These are phyloP conservation scores for Trifolium fragiferum DNA, from an alignment of 306 rosid species.

Conservation along the genomic window DNA sequence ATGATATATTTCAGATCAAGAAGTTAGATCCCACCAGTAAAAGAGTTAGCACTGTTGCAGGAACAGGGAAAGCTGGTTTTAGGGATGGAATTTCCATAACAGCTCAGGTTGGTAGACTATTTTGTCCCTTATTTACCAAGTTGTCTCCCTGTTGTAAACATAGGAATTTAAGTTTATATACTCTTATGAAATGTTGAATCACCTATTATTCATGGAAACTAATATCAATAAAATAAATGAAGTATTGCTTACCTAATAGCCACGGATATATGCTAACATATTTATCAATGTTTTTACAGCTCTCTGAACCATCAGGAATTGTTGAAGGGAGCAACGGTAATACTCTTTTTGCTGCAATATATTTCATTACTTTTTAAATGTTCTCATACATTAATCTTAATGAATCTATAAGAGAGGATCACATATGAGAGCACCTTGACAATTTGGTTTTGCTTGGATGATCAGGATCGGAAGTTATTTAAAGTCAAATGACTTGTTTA, in stretches of 20 bases:
- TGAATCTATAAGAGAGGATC: constrained; percentile 9
- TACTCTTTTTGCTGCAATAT: constrained; percentile 30
- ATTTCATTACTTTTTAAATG: background rate
- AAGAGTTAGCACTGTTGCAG: constrained; percentile 82
- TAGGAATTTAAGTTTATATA: constrained; percentile 22
- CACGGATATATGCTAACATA: constrained; percentile 17
- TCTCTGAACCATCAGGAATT: constrained; percentile 93
- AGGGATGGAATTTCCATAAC: constrained; percentile 70
- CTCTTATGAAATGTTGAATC: constrained; percentile 24
- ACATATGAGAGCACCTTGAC: background rate
- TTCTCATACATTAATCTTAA: constrained; percentile 9
- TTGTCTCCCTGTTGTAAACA: constrained; percentile 4
- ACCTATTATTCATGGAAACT: constrained; percentile 6
- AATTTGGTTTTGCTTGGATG: too few species aligned
- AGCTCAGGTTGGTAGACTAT: constrained; percentile 71
- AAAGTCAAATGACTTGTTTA: too few species aligned
- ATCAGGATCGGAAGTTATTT: too few species aligned
- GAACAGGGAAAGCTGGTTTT: constrained; percentile 91
- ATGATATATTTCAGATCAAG: constrained; percentile 70
- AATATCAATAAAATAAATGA: constrained; percentile 19
- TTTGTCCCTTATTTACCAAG: constrained; percentile 30
- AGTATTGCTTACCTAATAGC: constrained; percentile 26
- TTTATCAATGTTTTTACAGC: constrained; percentile 66
- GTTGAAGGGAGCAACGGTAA: constrained; percentile 69
- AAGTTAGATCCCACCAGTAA: constrained; percentile 77